Conservation (phyloP, 345 rosid genomes). For the Ricinus communis region DNA sequence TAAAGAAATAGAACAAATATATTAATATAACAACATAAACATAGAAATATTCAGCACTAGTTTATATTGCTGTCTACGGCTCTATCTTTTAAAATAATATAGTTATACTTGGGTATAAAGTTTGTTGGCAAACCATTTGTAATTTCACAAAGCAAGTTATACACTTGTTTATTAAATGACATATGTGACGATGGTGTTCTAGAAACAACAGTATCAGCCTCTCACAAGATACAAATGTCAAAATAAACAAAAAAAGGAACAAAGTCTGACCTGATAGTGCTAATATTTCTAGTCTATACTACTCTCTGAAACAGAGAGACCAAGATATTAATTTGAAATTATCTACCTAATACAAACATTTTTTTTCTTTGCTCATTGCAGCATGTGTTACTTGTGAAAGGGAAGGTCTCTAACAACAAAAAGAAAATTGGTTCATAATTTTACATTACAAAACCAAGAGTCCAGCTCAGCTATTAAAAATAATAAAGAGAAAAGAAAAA, state of each 20-base stretch:
- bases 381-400: neutral
- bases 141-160: neutral
- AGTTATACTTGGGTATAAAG: neutral
- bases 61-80: neutral
- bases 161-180: neutral
- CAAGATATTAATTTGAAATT: neutral
- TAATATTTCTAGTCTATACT: neutral
- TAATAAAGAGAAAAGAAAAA: neutral
- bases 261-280: too few species aligned
- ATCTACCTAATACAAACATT: slow-evolving; percentile 1
- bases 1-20: too few species aligned
- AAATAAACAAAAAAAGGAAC: neutral
- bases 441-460: neutral
- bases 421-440: neutral
- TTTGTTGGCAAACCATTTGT: too few species aligned
- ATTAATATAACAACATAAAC: neutral
- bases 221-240: neutral
- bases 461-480: neutral
- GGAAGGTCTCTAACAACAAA: neutral
- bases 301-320: neutral
- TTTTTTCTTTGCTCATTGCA: neutral
- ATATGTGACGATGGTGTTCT: neutral
- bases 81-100: neutral
- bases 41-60: neutral
- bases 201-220: neutral